Conservation (phyloP, 345 rosid genomes). For the Salix dunnii region DNA sequence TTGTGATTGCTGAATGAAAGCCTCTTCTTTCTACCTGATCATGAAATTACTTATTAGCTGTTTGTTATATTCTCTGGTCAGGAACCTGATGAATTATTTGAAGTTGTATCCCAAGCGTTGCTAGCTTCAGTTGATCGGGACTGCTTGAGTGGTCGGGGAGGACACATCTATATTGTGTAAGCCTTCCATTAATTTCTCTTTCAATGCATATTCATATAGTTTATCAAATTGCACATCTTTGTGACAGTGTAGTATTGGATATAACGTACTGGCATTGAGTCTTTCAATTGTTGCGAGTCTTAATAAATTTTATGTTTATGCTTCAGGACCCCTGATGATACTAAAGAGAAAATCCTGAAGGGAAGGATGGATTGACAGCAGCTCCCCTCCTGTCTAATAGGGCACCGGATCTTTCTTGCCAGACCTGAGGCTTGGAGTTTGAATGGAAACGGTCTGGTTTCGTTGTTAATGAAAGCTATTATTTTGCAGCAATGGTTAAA, state of each 20-base stretch:
- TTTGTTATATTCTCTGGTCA: conserved; percentile 26
- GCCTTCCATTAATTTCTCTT: conserved; percentile 23
- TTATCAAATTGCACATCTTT: not conserved
- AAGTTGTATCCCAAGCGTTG: conserved; percentile 84
- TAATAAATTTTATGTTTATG: not conserved
- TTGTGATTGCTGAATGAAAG: not conserved
- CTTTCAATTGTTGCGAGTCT: not conserved
- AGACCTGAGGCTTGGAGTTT: not conserved
- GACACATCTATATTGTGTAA: conserved; percentile 94
- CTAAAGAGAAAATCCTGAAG: conserved; percentile 78
- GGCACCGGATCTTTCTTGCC: not conserved
- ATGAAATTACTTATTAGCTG: not conserved
- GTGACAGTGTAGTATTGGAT: not conserved
- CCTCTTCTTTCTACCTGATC: not conserved
- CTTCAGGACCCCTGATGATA: conserved; percentile 83
- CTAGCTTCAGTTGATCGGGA: conserved; percentile 90
- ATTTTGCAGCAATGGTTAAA: not conserved
- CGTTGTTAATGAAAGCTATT: not conserved
- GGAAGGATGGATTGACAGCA: conserved; percentile 87
- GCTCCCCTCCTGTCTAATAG: not conserved
- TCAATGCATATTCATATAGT: not conserved
- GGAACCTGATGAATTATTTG: conserved; percentile 89
- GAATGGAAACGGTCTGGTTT: not conserved
- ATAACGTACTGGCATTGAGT: not conserved
- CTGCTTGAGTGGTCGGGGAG: conserved; percentile 99